phyloP scores from a whole-genome alignment of 1,284 basidiomycete species.

The Polyporus tsugae region DNA sequence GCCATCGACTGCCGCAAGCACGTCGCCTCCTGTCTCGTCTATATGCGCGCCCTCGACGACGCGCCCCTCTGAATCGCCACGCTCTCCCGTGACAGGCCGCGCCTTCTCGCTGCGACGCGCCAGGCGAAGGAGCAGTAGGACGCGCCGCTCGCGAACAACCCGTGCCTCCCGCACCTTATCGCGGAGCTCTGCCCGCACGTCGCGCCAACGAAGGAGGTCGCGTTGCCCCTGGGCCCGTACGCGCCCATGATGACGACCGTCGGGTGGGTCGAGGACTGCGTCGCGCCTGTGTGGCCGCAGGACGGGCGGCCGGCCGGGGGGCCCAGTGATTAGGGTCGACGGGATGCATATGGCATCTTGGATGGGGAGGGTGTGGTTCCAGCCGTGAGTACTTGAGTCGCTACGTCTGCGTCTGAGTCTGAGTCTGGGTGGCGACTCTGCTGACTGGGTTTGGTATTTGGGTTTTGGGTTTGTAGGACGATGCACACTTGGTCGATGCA shows the following conservation, averaged over 20 bases:
- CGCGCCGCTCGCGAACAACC: background rate
- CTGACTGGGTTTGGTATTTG: too few relatives aligned
- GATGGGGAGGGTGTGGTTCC: too few relatives aligned
- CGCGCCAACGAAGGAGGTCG: background rate
- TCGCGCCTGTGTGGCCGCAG: background rate
- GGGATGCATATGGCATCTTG: too few relatives aligned
- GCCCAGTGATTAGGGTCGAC: background rate
- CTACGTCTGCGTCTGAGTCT: too few relatives aligned
- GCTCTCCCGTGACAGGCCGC: background rate
- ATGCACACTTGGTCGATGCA: too few relatives aligned
- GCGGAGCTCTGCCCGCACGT: background rate
- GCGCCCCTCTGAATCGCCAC: background rate
- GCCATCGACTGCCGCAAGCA: too few relatives aligned
- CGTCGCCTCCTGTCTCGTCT: too few relatives aligned
- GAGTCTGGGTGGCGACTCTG: too few relatives aligned
- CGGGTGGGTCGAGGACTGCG: background rate
- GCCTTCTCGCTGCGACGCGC: background rate
- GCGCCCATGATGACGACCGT: background rate
- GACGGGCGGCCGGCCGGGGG: too few relatives aligned
- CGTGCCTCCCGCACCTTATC: background rate
- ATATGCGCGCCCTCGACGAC: background rate
- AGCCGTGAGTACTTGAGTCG: too few relatives aligned
- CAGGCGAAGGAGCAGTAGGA: background rate
- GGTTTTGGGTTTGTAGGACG: too few relatives aligned
- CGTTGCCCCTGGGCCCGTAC: background rate